Conservation (phyloP, 2,329 filamentous ascomycete genomes). For the Aspergillus caelatus region DNA sequence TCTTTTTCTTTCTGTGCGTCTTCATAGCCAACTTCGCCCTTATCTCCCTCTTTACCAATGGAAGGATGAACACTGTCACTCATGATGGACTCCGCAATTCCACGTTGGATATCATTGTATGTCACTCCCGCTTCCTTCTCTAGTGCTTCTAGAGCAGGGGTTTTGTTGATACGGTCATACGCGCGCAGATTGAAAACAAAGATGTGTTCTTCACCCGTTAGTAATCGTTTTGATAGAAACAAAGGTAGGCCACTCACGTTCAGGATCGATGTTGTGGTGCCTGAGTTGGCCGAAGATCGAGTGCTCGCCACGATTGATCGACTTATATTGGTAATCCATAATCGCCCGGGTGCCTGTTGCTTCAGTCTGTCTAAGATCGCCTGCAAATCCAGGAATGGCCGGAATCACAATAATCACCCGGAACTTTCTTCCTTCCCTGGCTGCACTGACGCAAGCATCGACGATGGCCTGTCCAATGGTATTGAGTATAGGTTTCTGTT, state of each 20-base stretch:
- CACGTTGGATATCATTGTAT: constrained; percentile 84
- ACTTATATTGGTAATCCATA: constrained; percentile 99
- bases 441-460: constrained; percentile 80
- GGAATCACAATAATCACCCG: constrained; percentile 88
- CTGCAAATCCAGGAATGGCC: constrained; percentile 89
- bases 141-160: constrained; percentile 69
- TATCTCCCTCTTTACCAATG: constrained; percentile 49
- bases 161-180: constrained; percentile 90
- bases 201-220: constrained; percentile 63
- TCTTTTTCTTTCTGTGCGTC: constrained; percentile 43
- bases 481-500: constrained; percentile 85
- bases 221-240: constrained; percentile 40
- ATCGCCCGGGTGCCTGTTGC: constrained; percentile 88
- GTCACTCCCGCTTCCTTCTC: constrained; percentile 80
- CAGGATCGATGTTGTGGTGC: constrained; percentile 74
- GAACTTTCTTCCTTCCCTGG: constrained; percentile 84
- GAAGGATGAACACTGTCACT: constrained; percentile 65
- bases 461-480: constrained; percentile 87
- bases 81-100: constrained; percentile 89
- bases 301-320: constrained; percentile 85
- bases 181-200: constrained; percentile 93
- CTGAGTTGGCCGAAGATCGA: constrained; percentile 83
- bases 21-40: constrained; percentile 43
- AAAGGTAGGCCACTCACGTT: constrained; percentile 29
- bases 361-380: constrained; percentile 80